These are phyloP conservation scores for Nidula microcarpa DNA, from an alignment of 768 basidiomycete species.

Conservation along the genomic window DNA sequence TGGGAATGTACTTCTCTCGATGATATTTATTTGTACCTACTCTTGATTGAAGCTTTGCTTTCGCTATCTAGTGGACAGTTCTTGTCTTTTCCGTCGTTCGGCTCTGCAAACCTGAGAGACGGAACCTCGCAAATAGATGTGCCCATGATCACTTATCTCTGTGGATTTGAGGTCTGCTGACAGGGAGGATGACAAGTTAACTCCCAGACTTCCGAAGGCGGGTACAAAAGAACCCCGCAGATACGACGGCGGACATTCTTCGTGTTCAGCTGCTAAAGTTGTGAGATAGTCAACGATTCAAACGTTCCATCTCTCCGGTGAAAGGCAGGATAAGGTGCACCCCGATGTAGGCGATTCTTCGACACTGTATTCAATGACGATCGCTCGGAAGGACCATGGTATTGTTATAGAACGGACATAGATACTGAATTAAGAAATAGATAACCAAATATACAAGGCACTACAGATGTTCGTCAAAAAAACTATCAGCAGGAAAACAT, in stretches of 20 bases:
- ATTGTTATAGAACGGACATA: background rate
- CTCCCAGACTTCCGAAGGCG: background rate
- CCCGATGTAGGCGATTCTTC: no score
- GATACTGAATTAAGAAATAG: slow-evolving; percentile 1
- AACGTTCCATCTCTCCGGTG: no score
- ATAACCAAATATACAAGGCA: background rate
- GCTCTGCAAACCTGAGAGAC: slow-evolving; percentile 5
- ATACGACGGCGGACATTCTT: background rate
- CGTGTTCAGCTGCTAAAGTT: background rate
- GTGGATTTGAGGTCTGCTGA: slow-evolving; percentile 1
- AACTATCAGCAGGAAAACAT: no score
- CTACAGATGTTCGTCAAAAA: no score
- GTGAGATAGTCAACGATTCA: no score
- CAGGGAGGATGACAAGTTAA: background rate
- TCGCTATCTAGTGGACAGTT: slow-evolving; percentile 9
- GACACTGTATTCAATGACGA: background rate
- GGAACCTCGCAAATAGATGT: slow-evolving; percentile 3
- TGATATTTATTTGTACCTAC: slow-evolving; percentile 13
- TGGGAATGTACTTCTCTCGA: slow-evolving; percentile 4
- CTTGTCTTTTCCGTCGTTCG: slow-evolving; percentile 8
- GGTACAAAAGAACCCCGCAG: background rate
- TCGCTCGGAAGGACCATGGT: background rate
- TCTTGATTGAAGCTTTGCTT: slow-evolving; percentile 4
- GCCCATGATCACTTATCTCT: slow-evolving; percentile 3
- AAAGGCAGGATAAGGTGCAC: no score